These are phyloP conservation scores for Vigna radiata DNA, from an alignment of 306 rosid genomes.

Conservation along the genomic window DNA sequence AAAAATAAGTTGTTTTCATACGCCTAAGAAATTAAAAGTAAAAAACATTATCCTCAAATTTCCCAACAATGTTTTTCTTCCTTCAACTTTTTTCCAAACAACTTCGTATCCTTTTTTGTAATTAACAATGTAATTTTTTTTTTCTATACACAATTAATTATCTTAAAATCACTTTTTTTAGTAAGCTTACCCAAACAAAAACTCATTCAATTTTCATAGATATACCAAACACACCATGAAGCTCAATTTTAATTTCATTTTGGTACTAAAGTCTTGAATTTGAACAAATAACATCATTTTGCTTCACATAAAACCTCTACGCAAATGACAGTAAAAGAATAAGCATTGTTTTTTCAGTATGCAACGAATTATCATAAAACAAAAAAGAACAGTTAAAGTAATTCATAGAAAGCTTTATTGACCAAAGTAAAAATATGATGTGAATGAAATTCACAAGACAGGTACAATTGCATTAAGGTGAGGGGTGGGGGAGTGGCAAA, in stretches of 20 bases:
- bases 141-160: too few species aligned
- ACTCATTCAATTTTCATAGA: too few species aligned
- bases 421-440: constrained; percentile 2
- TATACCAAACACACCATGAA: background rate
- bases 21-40: too few species aligned
- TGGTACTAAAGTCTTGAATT: background rate
- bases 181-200: too few species aligned
- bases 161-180: too few species aligned
- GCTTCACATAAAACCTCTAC: background rate
- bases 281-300: background rate
- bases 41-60: too few species aligned
- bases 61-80: too few species aligned
- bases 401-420: constrained; percentile 8
- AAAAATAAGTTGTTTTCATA: too few species aligned
- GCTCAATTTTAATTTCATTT: constrained; percentile 4
- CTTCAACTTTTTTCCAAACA: too few species aligned
- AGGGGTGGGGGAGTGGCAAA: too few species aligned
- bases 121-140: too few species aligned
- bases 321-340: background rate
- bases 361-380: background rate
- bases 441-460: constrained; percentile 12
- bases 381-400: background rate
- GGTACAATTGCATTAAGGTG: background rate
- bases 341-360: background rate
- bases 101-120: too few species aligned